Evolutionary conservation across 1,139 yeast species (phyloP), one percentile per base, ranked within the genome.

Genomic region (Lizanozyma gosingica): DNA sequence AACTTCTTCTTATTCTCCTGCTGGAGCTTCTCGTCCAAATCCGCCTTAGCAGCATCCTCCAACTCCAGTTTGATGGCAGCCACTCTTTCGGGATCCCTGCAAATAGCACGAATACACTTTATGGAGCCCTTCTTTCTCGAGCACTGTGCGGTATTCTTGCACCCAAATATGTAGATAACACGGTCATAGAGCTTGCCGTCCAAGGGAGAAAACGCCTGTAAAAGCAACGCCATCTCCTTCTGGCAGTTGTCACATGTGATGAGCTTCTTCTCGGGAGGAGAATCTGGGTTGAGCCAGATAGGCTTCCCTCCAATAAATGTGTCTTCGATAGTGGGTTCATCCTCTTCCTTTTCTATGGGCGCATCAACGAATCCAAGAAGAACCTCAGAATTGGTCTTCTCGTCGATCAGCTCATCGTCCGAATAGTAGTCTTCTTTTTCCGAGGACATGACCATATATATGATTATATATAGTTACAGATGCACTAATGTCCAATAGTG

Each of bases 221-320:
- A 62, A 34, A 88, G 63, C 39, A 90, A 62, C 6, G 85, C 78
- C 82, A 87, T 68, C 29, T 70, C 63, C 11, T 64, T 58, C 0
- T 63, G 59, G 62, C 98, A 92, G 43, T 71, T 71, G 40, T 73
- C 76, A 64, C 98, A 92, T 15, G 62, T 60, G 3, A 80, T 51
- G 27, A 76, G 56, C 14, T 70, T 71, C 3, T 62, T 62, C 9
- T 69, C 59, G 1, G 95, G 94, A 14, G 62, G 57, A 0, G 87
- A 76, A 1, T 67, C 63, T 2, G 72, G 70, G 44, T 74, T 73
- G 37, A 83, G 61, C 70, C 67, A 78, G 2, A 73, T 55, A 3
- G 94, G 95, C 42, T 71, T 66, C 0, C 94, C 92, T 1, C 97
- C 97, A 34, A 87, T 70, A 49, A 84, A 80, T 1, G 92, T 76